These are phyloP conservation scores for Leptomonas seymouri DNA, from an alignment of 208 protist species.

Conservation along the genomic window DNA sequence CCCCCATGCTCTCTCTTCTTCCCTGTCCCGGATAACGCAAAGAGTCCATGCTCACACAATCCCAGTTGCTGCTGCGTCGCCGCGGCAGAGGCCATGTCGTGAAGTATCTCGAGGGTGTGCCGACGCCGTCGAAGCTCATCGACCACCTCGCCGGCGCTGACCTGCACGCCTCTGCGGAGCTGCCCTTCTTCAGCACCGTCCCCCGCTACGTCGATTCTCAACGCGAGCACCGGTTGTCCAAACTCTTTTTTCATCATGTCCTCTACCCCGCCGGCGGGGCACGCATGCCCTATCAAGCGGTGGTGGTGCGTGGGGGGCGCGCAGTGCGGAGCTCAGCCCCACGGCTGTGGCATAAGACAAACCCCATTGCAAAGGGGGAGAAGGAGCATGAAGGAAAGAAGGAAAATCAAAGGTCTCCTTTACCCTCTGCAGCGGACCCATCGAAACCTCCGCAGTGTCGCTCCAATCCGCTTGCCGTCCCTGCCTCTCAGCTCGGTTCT, in stretches of 20 bases:
- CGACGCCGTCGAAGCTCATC: constrained; percentile 52
- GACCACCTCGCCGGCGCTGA: constrained; percentile 84
- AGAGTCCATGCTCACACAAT: constrained; percentile 19
- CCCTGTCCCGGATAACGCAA: not conserved
- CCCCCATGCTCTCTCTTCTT: not conserved
- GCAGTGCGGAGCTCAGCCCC: constrained; percentile 33
- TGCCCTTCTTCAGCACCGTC: constrained; percentile 61
- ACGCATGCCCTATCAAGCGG: constrained; percentile 65
- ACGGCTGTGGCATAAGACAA: constrained; percentile 8
- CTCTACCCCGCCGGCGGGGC: constrained; percentile 76
- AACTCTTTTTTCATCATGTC: constrained; percentile 82
- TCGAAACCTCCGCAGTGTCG: not conserved
- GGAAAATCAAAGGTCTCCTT: not conserved
- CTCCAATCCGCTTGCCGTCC: constrained; percentile 40
- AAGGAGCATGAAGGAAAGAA: not conserved
- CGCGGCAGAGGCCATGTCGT: constrained; percentile 50
- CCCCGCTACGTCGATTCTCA: constrained; percentile 65
- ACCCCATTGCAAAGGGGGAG: not conserved
- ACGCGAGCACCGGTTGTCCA: constrained; percentile 66
- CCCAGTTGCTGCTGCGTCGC: constrained; percentile 26
- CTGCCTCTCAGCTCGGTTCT: constrained; percentile 25
- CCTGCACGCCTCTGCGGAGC: constrained; percentile 36
- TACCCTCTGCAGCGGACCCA: too few relatives aligned
- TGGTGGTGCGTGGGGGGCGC: constrained; percentile 68
- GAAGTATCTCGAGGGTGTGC: constrained; percentile 81